Evolutionary conservation across 306 rosid species (phyloP).

Genomic region (Pterocarpus macrocarpus): DNA sequence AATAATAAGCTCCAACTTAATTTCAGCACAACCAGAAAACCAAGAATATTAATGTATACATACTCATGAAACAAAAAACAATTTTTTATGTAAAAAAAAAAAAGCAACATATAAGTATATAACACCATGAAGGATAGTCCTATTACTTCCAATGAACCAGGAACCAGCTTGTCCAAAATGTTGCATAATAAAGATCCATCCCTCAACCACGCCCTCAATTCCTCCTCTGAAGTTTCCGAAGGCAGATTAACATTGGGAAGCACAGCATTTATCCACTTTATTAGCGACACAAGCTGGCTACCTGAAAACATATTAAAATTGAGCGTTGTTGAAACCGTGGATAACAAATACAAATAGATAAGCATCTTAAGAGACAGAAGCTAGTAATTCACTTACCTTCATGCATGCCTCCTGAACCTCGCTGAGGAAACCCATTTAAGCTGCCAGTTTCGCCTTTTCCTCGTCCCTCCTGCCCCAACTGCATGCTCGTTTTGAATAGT

Average conservation of each 20-base stretch:
- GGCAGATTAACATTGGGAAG: constrained; percentile 81
- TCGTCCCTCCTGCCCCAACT: constrained; percentile 56
- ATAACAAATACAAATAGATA: constrained; percentile 29
- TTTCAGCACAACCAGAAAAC: constrained; percentile 22
- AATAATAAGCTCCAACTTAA: constrained; percentile 17
- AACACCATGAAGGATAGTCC: constrained; percentile 40
- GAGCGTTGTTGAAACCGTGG: constrained; percentile 33
- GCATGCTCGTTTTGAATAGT: constrained; percentile 58
- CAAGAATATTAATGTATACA: constrained; percentile 4
- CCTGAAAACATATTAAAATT: constrained; percentile 60
- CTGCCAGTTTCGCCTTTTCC: constrained; percentile 48
- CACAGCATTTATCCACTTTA: constrained; percentile 82
- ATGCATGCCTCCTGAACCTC: constrained; percentile 47
- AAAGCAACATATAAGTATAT: constrained; percentile 19
- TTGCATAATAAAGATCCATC: constrained; percentile 86
- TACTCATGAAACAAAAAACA: background rate
- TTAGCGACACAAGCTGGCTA: constrained; percentile 57
- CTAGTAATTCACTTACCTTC: constrained; percentile 51
- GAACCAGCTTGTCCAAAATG: constrained; percentile 76
- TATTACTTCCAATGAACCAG: constrained; percentile 71
- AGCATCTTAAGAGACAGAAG: constrained; percentile 7
- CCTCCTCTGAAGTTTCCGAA: constrained; percentile 78
- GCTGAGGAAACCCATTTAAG: constrained; percentile 54
- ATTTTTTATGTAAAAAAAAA: background rate
- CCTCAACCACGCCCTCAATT: constrained; percentile 70